Evolutionary conservation across 1,284 basidiomycete genomes (phyloP), one percentile per base, ranked within the genome.

Genomic region (Coniferiporia sulphurascens): DNA sequence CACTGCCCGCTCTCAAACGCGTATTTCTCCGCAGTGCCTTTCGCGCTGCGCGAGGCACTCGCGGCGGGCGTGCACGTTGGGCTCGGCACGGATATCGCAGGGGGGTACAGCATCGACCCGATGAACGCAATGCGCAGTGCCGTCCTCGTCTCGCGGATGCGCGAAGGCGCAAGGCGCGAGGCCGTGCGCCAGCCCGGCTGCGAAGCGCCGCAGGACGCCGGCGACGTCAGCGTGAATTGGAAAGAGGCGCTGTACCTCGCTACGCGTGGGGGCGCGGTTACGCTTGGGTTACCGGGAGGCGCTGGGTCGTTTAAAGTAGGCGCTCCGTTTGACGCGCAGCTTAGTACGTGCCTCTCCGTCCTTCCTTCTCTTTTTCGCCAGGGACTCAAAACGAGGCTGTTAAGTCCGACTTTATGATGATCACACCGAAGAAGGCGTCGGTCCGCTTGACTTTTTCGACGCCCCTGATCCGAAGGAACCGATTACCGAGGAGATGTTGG

Each of bases 1-100:
- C 90, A 93, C 65, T 95, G 92, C 69, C 92, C 91, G 0, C 76
- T 94, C 10, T 93, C 90, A 0, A 94, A 94, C 67, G 80, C 82
- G 0, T 95, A 94, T 72, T 92, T 94, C 71, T 92, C 89, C 0
- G 81, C 85, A 8, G 77, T 81, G 58, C 83, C 86, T 0, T 89
- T 94, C 67, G 82, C 79, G 1, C 74, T 93, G 12, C 83, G 88
- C 34, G 89, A 93, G 70, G 89, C 90, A 0, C 74, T 93, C 19
- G 71, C 80, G 44, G 72, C 70, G 19, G 79, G 79, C 0, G 82
- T 91, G 27, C 80, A 78, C 45, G 82, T 94, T 15, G 91, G 91
- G 0, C 78, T 94, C 1, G 92, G 92, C 0, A 85, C 85, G n/a
- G 92, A 94, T 66, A 76, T 93, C 50, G 90, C 90, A 0, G 92